A percentile compares a stretch with the other conserved stretches of the same genome.
Evolutionary conservation across 345 rosid genomes (phyloP).

Genomic region (Sonneratia alba): DNA sequence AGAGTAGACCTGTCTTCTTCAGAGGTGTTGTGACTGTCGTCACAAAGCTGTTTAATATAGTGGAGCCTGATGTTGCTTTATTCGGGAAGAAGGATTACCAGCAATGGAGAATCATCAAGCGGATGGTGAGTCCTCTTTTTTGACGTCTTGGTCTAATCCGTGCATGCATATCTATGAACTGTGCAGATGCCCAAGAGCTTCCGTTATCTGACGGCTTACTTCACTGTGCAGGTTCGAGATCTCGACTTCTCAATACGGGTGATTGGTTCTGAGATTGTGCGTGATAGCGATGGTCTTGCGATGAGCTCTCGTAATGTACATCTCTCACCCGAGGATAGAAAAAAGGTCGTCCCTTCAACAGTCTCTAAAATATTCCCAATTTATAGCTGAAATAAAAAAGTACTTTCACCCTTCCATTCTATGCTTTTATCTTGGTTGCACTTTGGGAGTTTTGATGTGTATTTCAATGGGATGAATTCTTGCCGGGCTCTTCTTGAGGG

Average conservation of each 20-base stretch:
- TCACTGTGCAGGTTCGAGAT: constrained; percentile 52
- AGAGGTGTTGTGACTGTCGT: constrained; percentile 84
- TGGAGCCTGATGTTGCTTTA: constrained; percentile 76
- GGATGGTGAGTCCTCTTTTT: constrained; percentile 41
- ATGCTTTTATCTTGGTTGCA: not conserved
- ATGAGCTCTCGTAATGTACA: constrained; percentile 82
- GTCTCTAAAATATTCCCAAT: not conserved
- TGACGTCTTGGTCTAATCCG: not conserved
- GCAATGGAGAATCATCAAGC: constrained; percentile 60
- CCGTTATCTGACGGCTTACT: not conserved
- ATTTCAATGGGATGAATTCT: not conserved
- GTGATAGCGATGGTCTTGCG: constrained; percentile 76
- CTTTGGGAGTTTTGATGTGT: not conserved
- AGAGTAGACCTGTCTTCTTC: constrained; percentile 77
- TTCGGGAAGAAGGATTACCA: constrained; percentile 90
- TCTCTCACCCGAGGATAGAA: constrained; percentile 55
- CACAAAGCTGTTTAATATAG: constrained; percentile 71
- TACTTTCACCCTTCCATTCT: not conserved
- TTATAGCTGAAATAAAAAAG: not conserved
- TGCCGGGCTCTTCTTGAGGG: too few relatives aligned
- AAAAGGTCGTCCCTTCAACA: constrained; percentile 35
- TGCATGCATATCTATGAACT: not conserved
- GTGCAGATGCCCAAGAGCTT: not conserved
- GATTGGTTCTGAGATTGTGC: constrained; percentile 58
- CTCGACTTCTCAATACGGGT: constrained; percentile 69